phyloP scores from a whole-genome alignment of 2,329 filamentous ascomycete genomes.

The Emmonsiellopsis sp. region DNA sequence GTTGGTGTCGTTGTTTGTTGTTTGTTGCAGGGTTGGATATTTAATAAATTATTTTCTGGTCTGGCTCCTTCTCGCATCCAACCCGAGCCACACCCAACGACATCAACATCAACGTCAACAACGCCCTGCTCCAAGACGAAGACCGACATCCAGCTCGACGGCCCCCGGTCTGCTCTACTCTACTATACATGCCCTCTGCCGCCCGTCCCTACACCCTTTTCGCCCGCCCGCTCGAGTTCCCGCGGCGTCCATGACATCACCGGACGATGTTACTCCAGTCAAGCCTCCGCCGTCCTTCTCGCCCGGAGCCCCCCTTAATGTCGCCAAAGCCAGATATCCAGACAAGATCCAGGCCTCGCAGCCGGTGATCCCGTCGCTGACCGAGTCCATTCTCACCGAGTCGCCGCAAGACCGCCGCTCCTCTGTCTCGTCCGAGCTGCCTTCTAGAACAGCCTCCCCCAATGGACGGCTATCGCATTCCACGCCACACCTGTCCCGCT shows the following conservation, averaged over 20 bases:
- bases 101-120: background rate
- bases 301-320: constrained; percentile 51
- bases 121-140: background rate
- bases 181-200: constrained; percentile 5
- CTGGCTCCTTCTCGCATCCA: background rate
- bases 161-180: background rate
- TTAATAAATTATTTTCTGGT: background rate
- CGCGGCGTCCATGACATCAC: constrained; percentile 56
- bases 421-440: constrained; percentile 58
- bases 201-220: background rate
- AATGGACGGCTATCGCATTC: constrained; percentile 51
- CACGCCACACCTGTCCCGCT: constrained; percentile 39
- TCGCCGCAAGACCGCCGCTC: constrained; percentile 46
- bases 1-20: background rate
- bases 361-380: constrained; percentile 32
- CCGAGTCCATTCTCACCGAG: constrained; percentile 47
- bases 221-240: background rate
- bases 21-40: background rate
- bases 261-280: constrained; percentile 54
- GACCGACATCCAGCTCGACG: background rate
- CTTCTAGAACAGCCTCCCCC: constrained; percentile 60
- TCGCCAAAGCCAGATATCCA: constrained; percentile 52
- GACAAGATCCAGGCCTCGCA: constrained; percentile 43
- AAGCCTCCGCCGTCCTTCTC: constrained; percentile 63
- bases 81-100: background rate